Base-by-base conservation (phyloP, 106 monocot species). In the Dendrobium huoshanense region DNA sequence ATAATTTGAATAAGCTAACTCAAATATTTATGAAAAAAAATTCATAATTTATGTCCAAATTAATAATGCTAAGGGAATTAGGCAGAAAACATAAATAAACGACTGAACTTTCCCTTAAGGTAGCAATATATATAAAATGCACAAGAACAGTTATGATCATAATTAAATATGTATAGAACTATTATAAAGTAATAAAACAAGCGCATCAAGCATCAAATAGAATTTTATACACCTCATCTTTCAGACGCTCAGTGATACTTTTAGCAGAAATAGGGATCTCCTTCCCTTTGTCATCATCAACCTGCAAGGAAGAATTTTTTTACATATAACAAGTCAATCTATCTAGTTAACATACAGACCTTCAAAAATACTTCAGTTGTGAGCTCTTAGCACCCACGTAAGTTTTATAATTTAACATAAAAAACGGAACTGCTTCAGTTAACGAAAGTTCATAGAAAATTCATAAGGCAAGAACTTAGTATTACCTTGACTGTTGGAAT, bases 401-500 rank as follows among this genome's bases (percentile, higher is more conserved):
- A 72, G 33, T 42, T 65, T 65, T n/a, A 55, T 41, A 24, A 65
- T 80, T 82, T 5, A 67, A 44, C n/a, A 65, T 19, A 81, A 22
- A 70, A n/a, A 29, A 31, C 19, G 31, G 20, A 33, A 42, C 19
- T 10, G 25, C 75, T 7, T 10, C 7, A 3, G 42, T 41, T 83
- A 41, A 11, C 24, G 17, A 59, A 45, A 9, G 45, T 72, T 24
- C 40, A 16, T 20, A 48, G 37, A 37, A 37, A 37, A 37, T 37
- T 40, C 9, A 82, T 16, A 55, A 22, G 49, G n/a, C 15, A 58
- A 67, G 73, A 55, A 20, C 2, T 24, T 5, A 27, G 72, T 18
- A 49, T 86, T 17, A 94, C 94, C 94, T 89, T 98, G 48, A 75
- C 75, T 75, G 94, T 89, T 83, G 94, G 89, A 33, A 94, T 77